Conservation (phyloP, 805 yeast genomes). For the Komagataella populi region DNA sequence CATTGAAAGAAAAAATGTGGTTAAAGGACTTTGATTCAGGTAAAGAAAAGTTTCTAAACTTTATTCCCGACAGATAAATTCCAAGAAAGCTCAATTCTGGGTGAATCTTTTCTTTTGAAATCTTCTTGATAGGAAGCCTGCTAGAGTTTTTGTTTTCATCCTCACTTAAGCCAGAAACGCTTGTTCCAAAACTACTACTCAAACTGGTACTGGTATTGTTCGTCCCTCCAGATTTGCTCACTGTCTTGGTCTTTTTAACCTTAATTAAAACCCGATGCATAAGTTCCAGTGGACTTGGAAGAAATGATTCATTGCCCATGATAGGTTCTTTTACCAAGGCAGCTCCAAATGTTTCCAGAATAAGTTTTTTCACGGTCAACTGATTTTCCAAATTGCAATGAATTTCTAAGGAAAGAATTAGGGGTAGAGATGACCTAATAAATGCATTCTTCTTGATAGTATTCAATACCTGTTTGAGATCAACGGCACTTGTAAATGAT, state of each 20-base stretch:
- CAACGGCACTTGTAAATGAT: constrained; percentile 65
- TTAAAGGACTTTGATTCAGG: constrained; percentile 73
- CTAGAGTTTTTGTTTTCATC: constrained; percentile 6
- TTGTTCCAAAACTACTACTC: constrained; percentile 18
- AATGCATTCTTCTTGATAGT: constrained; percentile 79
- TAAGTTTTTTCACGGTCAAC: constrained; percentile 31
- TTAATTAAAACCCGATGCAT: constrained; percentile 65
- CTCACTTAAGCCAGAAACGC: constrained; percentile 7
- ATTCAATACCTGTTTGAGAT: constrained; percentile 52
- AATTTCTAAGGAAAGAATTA: constrained; percentile 75
- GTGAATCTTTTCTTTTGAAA: constrained; percentile 11
- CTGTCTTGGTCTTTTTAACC: constrained; percentile 43
- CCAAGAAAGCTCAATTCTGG: constrained; percentile 47
- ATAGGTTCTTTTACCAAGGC: constrained; percentile 30
- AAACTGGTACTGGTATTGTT: constrained; percentile 8
- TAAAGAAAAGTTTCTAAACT: constrained; percentile 68
- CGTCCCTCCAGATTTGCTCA: constrained; percentile 6
- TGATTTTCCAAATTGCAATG: constrained; percentile 68
- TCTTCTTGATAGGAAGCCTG: constrained; percentile 1
- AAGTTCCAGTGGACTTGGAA: constrained; percentile 68
- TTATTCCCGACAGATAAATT: constrained; percentile 60
- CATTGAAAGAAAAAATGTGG: constrained; percentile 83
- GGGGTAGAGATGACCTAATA: constrained; percentile 74
- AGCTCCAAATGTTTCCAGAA: constrained; percentile 49
- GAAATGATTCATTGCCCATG: constrained; percentile 8